phyloP scores from a whole-genome alignment of 148 eudicot species.

The Beta vulgaris region DNA sequence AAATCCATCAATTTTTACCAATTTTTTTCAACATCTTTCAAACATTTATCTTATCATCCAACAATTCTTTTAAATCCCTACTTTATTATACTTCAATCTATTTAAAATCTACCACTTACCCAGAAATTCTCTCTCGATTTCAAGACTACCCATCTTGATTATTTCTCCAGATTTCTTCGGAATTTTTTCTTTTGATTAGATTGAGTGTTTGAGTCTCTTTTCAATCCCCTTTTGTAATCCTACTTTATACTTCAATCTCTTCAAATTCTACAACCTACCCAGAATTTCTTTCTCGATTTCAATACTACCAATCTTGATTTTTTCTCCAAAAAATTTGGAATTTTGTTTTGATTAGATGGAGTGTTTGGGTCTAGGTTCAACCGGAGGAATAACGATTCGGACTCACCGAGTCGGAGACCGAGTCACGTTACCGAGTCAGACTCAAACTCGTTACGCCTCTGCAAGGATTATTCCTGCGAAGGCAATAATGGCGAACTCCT shows the following conservation, averaged over 20 bases:
- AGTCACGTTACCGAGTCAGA: conserved; percentile 2
- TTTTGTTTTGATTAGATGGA: conserved; percentile 11
- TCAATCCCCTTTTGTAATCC: too few species aligned
- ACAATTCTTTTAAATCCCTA: not conserved
- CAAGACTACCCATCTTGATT: conserved; percentile 6
- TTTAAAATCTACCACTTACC: conserved; percentile 20
- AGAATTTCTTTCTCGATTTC: not conserved
- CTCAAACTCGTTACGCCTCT: not conserved
- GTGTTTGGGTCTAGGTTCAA: conserved; percentile 22
- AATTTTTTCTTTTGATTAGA: not conserved
- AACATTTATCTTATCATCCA: too few species aligned
- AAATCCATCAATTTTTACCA: too few species aligned
- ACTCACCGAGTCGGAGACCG: not conserved
- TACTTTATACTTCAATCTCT: not conserved
- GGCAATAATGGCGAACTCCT: not conserved
- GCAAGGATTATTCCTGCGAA: conserved; percentile 5
- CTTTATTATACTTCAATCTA: not conserved
- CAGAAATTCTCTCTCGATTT: conserved; percentile 9
- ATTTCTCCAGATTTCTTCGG: too few species aligned
- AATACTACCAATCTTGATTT: not conserved
- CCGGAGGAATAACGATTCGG: conserved; percentile 17
- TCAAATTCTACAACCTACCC: not conserved
- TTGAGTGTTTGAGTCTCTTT: conserved; percentile 29
- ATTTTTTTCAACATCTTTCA: too few species aligned
- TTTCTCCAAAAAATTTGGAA: not conserved